A percentile compares a stretch with the other conserved stretches of the same genome.
Conservation (phyloP, 2,329 filamentous ascomycete species). For the Aureobasidium sp. region DNA sequence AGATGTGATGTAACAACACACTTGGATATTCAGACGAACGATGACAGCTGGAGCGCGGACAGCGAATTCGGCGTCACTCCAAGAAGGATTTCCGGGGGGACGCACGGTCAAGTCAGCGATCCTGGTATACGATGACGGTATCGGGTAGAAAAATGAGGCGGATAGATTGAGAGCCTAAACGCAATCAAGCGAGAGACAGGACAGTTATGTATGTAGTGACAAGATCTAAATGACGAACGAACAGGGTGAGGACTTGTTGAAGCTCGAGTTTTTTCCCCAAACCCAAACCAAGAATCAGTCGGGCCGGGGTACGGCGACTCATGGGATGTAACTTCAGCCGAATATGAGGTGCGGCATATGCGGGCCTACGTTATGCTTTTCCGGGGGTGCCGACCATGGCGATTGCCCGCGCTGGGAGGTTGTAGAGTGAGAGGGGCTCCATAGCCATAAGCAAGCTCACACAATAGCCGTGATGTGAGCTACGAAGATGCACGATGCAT, state of each 20-base stretch:
- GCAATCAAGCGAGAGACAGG: not conserved
- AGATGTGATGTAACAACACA: not conserved
- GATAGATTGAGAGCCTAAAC: not conserved
- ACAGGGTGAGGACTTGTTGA: not conserved
- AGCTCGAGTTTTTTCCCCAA: not conserved
- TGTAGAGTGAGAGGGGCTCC: too few relatives aligned
- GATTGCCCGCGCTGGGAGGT: too few relatives aligned
- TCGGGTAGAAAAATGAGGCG: not conserved
- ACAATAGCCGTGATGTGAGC: too few relatives aligned
- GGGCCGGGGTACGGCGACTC: not conserved
- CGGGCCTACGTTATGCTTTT: not conserved
- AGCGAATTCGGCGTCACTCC: slow-evolving; percentile 5
- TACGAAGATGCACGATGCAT: too few relatives aligned
- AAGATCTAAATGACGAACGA: not conserved
- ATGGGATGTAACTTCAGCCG: not conserved
- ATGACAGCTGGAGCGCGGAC: slow-evolving; percentile 7
- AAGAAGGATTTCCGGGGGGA: not conserved
- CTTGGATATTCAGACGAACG: not conserved
- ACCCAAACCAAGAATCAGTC: not conserved
- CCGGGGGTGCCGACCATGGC: not conserved
- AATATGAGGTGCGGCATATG: not conserved
- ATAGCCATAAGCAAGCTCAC: too few relatives aligned
- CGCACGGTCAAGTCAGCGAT: slow-evolving; percentile 1
- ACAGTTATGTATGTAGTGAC: not conserved
- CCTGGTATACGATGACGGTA: not conserved